These are phyloP conservation scores for Inonotus hispidus DNA, from an alignment of 1,284 basidiomycete genomes.

Conservation along the genomic window DNA sequence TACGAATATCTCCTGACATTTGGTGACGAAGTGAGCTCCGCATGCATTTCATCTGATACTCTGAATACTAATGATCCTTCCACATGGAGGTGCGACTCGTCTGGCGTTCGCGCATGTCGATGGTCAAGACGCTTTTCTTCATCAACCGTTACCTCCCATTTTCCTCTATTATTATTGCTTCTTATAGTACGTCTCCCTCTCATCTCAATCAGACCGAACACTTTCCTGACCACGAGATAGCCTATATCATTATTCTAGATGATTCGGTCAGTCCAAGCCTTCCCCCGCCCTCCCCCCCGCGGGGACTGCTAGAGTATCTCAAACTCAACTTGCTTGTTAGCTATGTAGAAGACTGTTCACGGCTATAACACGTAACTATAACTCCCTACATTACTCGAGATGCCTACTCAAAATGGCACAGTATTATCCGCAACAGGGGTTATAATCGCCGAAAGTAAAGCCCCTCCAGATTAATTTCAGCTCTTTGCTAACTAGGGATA, in stretches of 20 bases:
- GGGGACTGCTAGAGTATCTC: not conserved
- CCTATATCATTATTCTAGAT: not conserved
- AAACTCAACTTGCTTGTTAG: not conserved
- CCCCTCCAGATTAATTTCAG: not conserved
- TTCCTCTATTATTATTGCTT: not conserved
- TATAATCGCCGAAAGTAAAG: conserved; percentile 5
- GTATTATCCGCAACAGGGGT: conserved; percentile 4
- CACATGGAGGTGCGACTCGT: conserved; percentile 1
- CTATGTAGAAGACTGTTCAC: not conserved
- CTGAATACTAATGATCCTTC: not conserved
- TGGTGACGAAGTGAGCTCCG: conserved; percentile 2
- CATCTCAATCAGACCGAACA: not conserved
- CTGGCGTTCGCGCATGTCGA: conserved; percentile 6
- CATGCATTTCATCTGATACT: no score
- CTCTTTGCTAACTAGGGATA: not conserved
- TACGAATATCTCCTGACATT: conserved; percentile 10
- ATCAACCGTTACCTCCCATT: conserved; percentile 14
- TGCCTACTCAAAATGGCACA: not conserved
- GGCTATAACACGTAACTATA: not conserved
- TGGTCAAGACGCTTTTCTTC: conserved; percentile 14
- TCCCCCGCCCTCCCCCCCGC: not conserved
- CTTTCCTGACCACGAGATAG: not conserved
- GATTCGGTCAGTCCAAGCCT: not conserved
- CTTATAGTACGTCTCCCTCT: conserved; percentile 1
- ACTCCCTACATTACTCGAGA: not conserved